Evolutionary conservation across 345 rosid species (phyloP), one percentile per base, ranked within the genome.

Genomic region (Pugionium dolabratum): DNA sequence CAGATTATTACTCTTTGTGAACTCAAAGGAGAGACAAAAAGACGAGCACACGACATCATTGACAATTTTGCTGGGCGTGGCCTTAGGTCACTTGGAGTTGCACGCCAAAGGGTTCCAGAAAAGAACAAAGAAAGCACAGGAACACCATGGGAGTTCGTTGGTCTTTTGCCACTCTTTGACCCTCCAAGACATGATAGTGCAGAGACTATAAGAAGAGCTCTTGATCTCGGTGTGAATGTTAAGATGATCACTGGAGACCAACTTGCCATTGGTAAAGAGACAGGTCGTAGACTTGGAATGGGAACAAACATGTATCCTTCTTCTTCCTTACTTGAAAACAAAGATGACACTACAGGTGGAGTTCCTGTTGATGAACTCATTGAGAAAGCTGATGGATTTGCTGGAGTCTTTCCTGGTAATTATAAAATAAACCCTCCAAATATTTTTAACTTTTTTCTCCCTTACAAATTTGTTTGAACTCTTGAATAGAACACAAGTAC

Each of bases 241-340:
- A 86, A 83, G 80, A 86, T 86, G 91, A 86, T 86, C 75, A 86
- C 91, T 1, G 91, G 88, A 54, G 91, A 86, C 39, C 88, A 86
- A 66, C 84, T 86, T 28, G 88, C 91, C 45, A 86, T 86, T 25
- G 91, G 91, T 41, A 86, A 74, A 59, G 88, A 86, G 77, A 86
- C 91, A 0, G 86, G 83, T 8, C 88, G 88, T 31, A 79, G 91
- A 7, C 49, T 45, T 11, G 49, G 49, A 1, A 45, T 43, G 43
- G 43, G 43, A 18, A 18, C 18, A 18, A 18, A 18, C 18, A 18
- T 18, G 18, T 18, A 18, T 18, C 49, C 49, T 18, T 45, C 49
- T 3, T 45, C 49, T 45, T 45, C 70, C 86, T 82, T 31, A 7
- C 54, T 50, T n/a, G 63, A 81, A 37, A 41, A 64, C 75, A 82